Evolutionary conservation across 176 grass and related monocot species (phyloP).

Genomic region (Zoysia pacifica): DNA sequence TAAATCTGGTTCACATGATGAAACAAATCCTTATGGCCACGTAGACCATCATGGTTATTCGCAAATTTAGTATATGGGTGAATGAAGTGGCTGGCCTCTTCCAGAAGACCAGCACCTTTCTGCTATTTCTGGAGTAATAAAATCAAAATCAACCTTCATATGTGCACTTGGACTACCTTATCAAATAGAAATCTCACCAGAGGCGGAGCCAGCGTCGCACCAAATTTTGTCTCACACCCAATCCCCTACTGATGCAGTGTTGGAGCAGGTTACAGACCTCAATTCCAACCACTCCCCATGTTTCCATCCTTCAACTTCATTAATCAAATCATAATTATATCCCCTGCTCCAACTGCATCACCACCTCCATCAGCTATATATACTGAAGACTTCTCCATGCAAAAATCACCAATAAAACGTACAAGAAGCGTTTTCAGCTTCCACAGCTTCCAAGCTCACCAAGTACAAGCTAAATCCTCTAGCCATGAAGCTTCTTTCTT

Average conservation of each 20-base stretch:
- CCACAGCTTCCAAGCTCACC: no score
- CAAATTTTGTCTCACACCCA: constrained; percentile 24
- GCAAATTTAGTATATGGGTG: not conserved
- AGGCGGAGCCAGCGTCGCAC: not conserved
- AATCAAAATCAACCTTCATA: not conserved
- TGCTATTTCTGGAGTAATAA: not conserved
- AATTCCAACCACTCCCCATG: constrained; percentile 11
- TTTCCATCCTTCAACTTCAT: not conserved
- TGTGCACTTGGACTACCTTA: not conserved
- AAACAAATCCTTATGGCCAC: not conserved
- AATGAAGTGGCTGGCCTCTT: not conserved
- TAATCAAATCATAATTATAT: not conserved
- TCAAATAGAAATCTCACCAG: not conserved
- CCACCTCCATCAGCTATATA: not conserved
- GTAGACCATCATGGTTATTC: not conserved
- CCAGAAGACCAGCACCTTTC: not conserved
- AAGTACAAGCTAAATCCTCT: not conserved
- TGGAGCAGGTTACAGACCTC: constrained; percentile 32
- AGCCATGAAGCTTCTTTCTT: constrained; percentile 14
- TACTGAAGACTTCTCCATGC: no score
- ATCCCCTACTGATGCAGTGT: not conserved
- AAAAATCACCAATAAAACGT: not conserved
- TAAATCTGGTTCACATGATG: not conserved
- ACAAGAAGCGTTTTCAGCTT: not conserved
- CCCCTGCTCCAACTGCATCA: constrained; percentile 35